A percentile compares a stretch with the other conserved stretches of the same genome.
Evolutionary conservation across 2,329 filamentous ascomycete species (phyloP).

Genomic region (Beauveria medogensis): DNA sequence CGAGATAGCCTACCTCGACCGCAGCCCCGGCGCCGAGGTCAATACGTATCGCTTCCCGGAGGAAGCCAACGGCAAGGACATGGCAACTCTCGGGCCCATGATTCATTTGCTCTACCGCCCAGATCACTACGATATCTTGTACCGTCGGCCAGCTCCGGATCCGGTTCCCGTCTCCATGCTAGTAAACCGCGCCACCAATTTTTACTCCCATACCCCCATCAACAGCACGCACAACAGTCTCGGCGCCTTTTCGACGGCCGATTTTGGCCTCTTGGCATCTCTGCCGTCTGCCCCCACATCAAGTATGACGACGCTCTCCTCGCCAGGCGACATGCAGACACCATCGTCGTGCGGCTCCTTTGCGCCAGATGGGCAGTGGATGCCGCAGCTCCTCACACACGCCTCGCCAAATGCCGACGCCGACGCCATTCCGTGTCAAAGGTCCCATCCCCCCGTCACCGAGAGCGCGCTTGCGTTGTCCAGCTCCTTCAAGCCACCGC

Average conservation of each 20-base stretch:
- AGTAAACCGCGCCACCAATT: conserved; percentile 43
- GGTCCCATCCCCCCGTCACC: background rate
- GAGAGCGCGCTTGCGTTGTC: background rate
- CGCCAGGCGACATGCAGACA: background rate
- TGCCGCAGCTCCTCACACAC: background rate
- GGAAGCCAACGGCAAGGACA: conserved; percentile 39
- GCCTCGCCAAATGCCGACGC: background rate
- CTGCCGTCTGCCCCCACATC: conserved; percentile 16
- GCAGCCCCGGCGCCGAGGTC: conserved; percentile 68
- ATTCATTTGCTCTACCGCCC: conserved; percentile 58
- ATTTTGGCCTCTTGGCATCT: conserved; percentile 34
- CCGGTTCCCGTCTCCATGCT: conserved; percentile 30
- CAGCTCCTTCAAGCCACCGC: background rate
- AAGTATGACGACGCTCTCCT: conserved; percentile 27
- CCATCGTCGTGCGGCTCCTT: background rate
- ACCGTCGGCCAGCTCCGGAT: conserved; percentile 39
- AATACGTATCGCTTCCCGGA: conserved; percentile 61
- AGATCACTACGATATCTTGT: conserved; percentile 92
- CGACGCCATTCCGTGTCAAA: background rate
- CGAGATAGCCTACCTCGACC: conserved; percentile 86
- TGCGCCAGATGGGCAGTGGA: background rate
- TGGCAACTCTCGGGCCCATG: conserved; percentile 37
- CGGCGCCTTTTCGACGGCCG: conserved; percentile 32
- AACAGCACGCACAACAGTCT: conserved; percentile 31
- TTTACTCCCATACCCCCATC: conserved; percentile 38